Evolutionary conservation across 2,329 filamentous ascomycete species (phyloP), one percentile per base, ranked within the genome.

Genomic region (Xylaria sp.): DNA sequence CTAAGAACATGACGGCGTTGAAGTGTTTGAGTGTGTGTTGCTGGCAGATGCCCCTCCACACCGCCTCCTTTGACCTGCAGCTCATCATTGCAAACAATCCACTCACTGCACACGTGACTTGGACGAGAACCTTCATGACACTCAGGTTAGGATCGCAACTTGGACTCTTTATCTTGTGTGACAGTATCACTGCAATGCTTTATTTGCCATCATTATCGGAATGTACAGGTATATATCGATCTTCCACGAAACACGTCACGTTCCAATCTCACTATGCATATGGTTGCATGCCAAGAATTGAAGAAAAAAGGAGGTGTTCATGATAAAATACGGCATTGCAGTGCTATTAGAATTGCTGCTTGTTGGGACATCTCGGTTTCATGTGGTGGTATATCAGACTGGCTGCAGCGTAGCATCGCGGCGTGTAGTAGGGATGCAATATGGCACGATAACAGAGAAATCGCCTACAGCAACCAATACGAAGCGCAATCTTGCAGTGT

Each of bases 201-300:
- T 40, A 63, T 48, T 38, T 54, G 48, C 42, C 38, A 38, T 42
- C 38, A 13, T 38, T 42, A n/a, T 46, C 46, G 33, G 51, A 44
- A 49, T 66, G 20, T 54, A 51, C 28, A 36, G 6, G 20, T 20
- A 44, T 59, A 48, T 59, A 67, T 54, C 31, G 17, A 38, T 56
- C 38, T 59, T 20, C 17, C 40, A 59, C 56, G 48, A 56, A 58
- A 63, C 59, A 58, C 54, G 65, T 63, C 60, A 59, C 28, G 40
- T 59, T 26, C n/a, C 28, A 58, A 53, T 48, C 53, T 59, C 48
- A 33, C 56, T 33, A 58, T 63, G 59, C 54, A 66, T 51, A 44
- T 46, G 10, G 28, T 59, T 40, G 28, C 53, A 59, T 44, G 59
- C 44, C 60, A 64, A 58, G 48, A 56, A 11, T n/a, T 46, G 23